Evolutionary conservation across 257 asterid species (phyloP).

Genomic region (Capsicum chinense): DNA sequence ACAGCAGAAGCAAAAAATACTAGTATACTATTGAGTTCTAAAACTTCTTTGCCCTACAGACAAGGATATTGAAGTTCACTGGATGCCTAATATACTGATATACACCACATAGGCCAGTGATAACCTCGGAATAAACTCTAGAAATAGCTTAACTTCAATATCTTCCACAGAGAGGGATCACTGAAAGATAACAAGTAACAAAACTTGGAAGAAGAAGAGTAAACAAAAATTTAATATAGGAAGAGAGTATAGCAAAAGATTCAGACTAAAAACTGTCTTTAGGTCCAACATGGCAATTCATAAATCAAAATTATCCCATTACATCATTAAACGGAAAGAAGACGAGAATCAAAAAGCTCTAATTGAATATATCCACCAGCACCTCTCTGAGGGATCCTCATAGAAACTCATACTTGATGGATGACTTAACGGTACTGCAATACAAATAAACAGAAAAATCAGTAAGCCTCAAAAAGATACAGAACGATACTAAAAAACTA

Average conservation of each 20-base stretch:
- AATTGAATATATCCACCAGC: neutral
- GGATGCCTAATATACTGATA: too few species aligned
- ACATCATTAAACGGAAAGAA: conserved; percentile 24
- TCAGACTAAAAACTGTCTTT: neutral
- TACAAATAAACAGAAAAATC: too few species aligned
- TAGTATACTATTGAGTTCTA: too few species aligned
- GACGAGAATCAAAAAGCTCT: neutral
- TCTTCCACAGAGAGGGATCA: too few species aligned
- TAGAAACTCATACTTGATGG: neutral
- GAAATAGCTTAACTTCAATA: neutral
- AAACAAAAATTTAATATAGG: neutral
- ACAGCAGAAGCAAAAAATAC: too few species aligned
- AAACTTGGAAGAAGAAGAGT: neutral
- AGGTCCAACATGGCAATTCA: neutral
- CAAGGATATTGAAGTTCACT: too few species aligned
- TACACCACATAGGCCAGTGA: too few species aligned
- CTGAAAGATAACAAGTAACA: too few species aligned
- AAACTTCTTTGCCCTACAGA: too few species aligned
- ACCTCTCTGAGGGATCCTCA: neutral
- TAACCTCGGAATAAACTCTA: too few species aligned
- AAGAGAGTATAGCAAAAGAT: neutral
- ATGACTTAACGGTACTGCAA: conserved; percentile 24
- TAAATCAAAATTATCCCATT: conserved; percentile 26
- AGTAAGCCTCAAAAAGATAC: neutral
- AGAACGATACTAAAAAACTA: too few species aligned